phyloP scores from a whole-genome alignment of 2,329 filamentous ascomycete genomes.

The Trichoderma sp. region DNA sequence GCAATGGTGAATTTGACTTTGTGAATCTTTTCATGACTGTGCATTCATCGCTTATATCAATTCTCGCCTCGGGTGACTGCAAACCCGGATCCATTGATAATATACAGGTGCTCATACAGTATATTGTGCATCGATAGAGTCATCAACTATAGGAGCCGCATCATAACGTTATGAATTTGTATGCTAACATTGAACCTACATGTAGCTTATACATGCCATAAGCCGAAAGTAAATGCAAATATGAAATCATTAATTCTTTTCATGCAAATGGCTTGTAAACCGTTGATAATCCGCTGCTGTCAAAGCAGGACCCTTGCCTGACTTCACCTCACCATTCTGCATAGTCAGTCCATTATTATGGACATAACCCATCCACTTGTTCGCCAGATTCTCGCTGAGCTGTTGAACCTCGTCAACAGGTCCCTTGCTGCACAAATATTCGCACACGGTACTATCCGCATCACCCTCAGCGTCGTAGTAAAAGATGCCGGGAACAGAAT shows the following conservation, averaged over 20 bases:
- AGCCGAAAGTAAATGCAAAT: not conserved
- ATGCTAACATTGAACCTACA: no score
- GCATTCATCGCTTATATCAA: not conserved
- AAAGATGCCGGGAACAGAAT: not conserved
- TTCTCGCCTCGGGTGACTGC: not conserved
- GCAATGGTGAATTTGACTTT: not conserved
- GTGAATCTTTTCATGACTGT: accelerated
- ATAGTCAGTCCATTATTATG: not conserved
- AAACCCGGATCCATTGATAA: not conserved
- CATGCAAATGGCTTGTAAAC: not conserved
- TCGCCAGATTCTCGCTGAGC: not conserved
- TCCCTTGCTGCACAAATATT: not conserved
- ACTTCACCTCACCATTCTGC: not conserved
- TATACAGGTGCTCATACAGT: no score
- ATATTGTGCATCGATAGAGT: not conserved
- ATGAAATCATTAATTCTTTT: not conserved
- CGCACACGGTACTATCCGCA: not conserved
- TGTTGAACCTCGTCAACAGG: not conserved
- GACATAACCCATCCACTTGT: not conserved
- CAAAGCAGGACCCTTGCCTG: not conserved
- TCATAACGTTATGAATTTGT: no score
- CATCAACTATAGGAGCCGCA: no score
- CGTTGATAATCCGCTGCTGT: not conserved
- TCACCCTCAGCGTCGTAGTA: not conserved
- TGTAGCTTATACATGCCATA: no score